phyloP scores from a whole-genome alignment of 306 rosid species.

The Calophaca sinica region DNA sequence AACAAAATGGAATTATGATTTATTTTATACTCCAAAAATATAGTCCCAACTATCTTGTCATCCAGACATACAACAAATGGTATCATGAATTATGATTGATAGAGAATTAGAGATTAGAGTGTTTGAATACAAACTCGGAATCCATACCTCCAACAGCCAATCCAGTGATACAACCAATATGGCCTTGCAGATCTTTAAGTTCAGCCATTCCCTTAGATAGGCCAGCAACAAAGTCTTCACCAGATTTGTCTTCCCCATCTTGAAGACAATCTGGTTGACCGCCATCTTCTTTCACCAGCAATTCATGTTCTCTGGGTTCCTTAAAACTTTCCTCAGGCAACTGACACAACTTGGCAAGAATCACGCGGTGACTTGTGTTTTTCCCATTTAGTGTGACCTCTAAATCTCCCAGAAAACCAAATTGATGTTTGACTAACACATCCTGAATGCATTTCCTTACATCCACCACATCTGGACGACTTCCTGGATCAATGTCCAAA shows the following conservation, averaged over 20 bases:
- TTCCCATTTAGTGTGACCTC: conserved; percentile 49
- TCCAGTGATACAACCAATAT: conserved; percentile 81
- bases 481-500: conserved; percentile 64
- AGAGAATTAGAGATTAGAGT: conserved; percentile 22
- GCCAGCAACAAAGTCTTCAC: conserved; percentile 53
- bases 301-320: conserved; percentile 40
- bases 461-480: conserved; percentile 65
- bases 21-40: conserved; percentile 22
- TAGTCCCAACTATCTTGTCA: conserved; percentile 19
- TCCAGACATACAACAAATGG: conserved; percentile 31
- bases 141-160: conserved; percentile 85
- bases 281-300: conserved; percentile 50
- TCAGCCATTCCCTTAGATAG: conserved; percentile 63
- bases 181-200: conserved; percentile 73
- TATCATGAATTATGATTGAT: conserved; percentile 23
- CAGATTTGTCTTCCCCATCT: conserved; percentile 49
- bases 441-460: conserved; percentile 73
- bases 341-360: conserved; percentile 70
- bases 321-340: conserved; percentile 47
- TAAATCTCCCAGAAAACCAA: conserved; percentile 54
- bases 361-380: conserved; percentile 49
- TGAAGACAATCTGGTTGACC: conserved; percentile 47
- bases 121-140: conserved; percentile 30
- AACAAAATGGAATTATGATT: conserved; percentile 17
- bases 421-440: conserved; percentile 58